Conservation (phyloP, 2,329 filamentous ascomycete genomes). For the Metarhizium humberi region DNA sequence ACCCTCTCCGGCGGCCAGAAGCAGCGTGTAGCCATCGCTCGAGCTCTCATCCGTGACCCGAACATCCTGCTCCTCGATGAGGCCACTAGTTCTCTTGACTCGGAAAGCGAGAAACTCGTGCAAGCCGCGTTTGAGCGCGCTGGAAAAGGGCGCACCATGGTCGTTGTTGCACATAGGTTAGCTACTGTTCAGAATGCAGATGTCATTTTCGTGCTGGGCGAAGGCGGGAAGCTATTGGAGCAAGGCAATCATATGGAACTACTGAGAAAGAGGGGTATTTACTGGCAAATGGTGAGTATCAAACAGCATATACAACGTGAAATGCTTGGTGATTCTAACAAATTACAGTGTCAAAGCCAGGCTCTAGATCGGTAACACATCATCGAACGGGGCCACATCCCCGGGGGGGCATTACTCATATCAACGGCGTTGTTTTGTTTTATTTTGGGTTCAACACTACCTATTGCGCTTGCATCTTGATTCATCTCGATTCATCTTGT, state of each 20-base stretch:
- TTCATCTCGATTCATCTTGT: no score
- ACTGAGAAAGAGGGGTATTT: constrained; percentile 40
- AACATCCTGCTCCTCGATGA: constrained; percentile 62
- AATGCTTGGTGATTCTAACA: neutral
- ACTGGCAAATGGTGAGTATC: constrained; percentile 47
- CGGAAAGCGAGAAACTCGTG: constrained; percentile 50
- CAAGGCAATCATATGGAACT: constrained; percentile 43
- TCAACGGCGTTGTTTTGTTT: no score
- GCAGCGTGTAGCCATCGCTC: constrained; percentile 60
- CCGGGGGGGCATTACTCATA: no score
- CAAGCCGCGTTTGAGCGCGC: constrained; percentile 60
- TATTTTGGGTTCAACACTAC: no score
- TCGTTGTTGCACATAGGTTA: constrained; percentile 70
- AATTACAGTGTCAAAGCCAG: constrained; percentile 45
- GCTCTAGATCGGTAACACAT: constrained; percentile 38
- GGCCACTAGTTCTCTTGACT: constrained; percentile 61
- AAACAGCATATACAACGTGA: neutral
- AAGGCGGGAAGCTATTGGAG: constrained; percentile 47
- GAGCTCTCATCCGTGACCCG: constrained; percentile 58
- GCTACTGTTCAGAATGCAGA: constrained; percentile 72
- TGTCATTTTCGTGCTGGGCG: constrained; percentile 69
- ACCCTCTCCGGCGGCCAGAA: constrained; percentile 64
- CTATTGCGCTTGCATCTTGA: no score
- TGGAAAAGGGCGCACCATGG: constrained; percentile 51
- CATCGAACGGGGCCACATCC: no score